A percentile compares a stretch with the other conserved stretches of the same genome.
These are phyloP conservation scores for Globisporangium spinosum DNA, from an alignment of 352 stramenopile genomes.

Conservation along the genomic window DNA sequence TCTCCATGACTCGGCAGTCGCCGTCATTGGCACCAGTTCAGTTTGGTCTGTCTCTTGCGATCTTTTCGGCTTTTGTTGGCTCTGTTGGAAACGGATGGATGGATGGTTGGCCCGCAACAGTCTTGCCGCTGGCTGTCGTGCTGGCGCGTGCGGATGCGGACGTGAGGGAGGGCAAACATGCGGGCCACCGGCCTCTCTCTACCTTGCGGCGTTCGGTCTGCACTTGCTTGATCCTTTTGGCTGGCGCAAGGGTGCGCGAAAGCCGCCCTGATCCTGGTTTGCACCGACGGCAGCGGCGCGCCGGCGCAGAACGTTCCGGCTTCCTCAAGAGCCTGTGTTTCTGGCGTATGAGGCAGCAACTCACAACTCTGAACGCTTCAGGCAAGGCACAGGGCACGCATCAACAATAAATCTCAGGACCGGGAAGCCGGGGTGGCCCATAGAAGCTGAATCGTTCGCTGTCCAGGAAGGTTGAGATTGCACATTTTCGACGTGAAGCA, in stretches of 20 bases:
- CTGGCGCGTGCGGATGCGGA: not conserved
- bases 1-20: not conserved
- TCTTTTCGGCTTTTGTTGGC: not conserved
- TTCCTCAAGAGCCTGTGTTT: not conserved
- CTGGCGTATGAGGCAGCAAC: not conserved
- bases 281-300: not conserved
- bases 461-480: too few relatives aligned
- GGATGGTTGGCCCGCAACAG: not conserved
- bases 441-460: too few relatives aligned
- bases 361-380: not conserved
- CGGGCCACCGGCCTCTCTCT: not conserved
- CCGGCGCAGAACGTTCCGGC: not conserved
- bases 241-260: not conserved
- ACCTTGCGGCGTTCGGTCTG: not conserved
- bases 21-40: not conserved
- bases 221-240: not conserved
- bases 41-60: slow-evolving; percentile 7
- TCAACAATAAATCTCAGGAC: not conserved
- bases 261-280: not conserved
- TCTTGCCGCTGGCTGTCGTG: too few relatives aligned
- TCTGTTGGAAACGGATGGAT: not conserved
- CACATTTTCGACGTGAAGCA: not conserved
- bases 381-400: not conserved
- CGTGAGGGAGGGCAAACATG: not conserved
- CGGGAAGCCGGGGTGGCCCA: too few relatives aligned